Evolutionary conservation across 345 rosid genomes (phyloP), one percentile per base, ranked within the genome.

Genomic region (Salix caprea): DNA sequence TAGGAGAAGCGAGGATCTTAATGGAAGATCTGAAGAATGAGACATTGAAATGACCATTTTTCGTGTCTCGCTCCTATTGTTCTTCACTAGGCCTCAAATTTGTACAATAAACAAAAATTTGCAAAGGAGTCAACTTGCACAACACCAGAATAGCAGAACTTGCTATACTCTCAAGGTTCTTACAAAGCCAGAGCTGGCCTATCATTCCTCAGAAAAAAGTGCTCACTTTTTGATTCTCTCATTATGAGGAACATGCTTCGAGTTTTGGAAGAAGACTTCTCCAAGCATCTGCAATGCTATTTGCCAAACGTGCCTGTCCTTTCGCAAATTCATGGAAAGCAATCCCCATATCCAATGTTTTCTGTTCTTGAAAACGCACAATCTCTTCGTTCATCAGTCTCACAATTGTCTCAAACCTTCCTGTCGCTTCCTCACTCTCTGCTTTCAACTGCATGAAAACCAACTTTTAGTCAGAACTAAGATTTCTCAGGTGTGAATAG

Each of bases 201-300:
- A 39, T 75, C 74, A 71, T 60, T 79, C 71, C 37, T 30, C 10
- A 28, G 21, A 65, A 76, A 60, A 71, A 64, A 54, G 78, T 67
- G 67, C 42, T 58, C 77, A 15, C 72, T 30, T 40, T 79, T 46
- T 69, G 18, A 44, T 64, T 14, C 34, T 64, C 16, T 70, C 46
- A 46, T 46, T 21, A 61, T 2, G 79, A 18, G 48, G 89, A 89
- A 79, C 92, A 88, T 68, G 95, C 87, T 86, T 96, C 99, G 21
- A 93, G 93, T 84, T 91, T 96, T 16, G 97, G 97, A 76, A 96
- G 97, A 80, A 96, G 98, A 82, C 94, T 82, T 86, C 97, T 87
- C 99, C 99, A 96, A 4, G 98, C 95, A 78, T 92, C 99, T 0
- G 98, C 98, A 6, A 92, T 77, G 67, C 84, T 84, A 72, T 78